phyloP scores from a whole-genome alignment of 208 protist species.

The Crithidia thermophila region DNA sequence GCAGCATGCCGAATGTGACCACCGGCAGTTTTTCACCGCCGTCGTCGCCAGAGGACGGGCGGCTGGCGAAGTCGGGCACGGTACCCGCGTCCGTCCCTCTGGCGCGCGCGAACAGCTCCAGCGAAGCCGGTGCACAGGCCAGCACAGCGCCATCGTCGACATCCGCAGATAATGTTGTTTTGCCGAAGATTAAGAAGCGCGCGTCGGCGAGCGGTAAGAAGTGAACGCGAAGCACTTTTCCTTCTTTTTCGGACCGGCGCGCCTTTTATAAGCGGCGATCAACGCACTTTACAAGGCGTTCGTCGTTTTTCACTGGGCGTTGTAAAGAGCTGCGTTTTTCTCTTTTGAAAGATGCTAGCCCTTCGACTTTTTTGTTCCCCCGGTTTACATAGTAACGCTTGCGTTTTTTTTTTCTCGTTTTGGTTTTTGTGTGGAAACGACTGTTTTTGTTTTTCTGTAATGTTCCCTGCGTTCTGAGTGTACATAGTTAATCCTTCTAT shows the following conservation, averaged over 20 bases:
- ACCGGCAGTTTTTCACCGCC: constrained; percentile 9
- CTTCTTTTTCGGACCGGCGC: background rate
- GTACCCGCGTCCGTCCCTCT: constrained; percentile 2
- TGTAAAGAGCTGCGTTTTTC: no score
- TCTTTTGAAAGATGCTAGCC: no score
- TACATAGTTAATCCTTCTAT: no score
- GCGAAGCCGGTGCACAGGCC: background rate
- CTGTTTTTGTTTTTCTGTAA: no score
- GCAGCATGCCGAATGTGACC: constrained; percentile 15
- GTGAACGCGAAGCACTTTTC: background rate
- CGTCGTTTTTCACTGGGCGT: background rate
- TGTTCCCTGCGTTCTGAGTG: no score
- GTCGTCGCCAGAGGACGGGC: constrained; percentile 17
- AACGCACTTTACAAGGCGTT: background rate
- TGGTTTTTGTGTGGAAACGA: no score
- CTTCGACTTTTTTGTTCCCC: background rate
- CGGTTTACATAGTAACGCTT: background rate
- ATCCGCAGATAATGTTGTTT: constrained; percentile 23
- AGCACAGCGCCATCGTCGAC: background rate
- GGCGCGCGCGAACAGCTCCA: constrained; percentile 1
- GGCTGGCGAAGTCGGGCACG: constrained; percentile 6
- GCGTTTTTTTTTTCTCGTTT: background rate
- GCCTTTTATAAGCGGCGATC: no score
- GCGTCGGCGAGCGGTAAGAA: constrained; percentile 19
- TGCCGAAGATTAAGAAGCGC: constrained; percentile 52